phyloP scores from a whole-genome alignment of 257 asterid species.

The Galeopsis tetrahit region DNA sequence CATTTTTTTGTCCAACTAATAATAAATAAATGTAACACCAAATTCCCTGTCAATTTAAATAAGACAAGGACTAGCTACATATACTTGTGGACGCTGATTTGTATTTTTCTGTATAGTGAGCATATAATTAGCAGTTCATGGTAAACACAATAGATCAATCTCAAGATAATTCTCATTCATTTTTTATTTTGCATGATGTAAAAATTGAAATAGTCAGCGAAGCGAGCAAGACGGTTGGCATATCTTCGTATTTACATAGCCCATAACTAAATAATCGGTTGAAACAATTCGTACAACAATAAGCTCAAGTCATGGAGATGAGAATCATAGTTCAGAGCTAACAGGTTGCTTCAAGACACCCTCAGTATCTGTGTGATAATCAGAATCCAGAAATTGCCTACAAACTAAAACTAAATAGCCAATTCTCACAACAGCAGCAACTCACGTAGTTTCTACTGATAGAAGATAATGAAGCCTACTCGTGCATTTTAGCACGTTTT shows the following conservation, averaged over 20 bases:
- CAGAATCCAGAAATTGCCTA: slow-evolving; percentile 7
- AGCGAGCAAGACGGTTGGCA: slow-evolving; percentile 7
- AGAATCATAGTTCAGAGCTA: neutral
- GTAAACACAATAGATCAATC: neutral
- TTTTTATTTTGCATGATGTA: neutral
- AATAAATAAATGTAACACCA: neutral
- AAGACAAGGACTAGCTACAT: neutral
- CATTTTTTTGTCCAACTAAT: neutral
- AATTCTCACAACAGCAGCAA: slow-evolving; percentile 10
- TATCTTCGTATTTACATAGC: slow-evolving; percentile 28
- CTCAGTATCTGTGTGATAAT: neutral
- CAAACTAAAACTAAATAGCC: slow-evolving; percentile 22
- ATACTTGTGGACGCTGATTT: neutral
- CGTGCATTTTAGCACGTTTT: slow-evolving; percentile 59
- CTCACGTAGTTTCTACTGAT: slow-evolving; percentile 24
- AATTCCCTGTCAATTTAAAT: neutral
- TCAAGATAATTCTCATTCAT: neutral
- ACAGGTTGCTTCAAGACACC: neutral
- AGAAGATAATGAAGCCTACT: slow-evolving; percentile 31
- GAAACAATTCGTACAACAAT: slow-evolving; percentile 16
- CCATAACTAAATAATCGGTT: slow-evolving; percentile 20
- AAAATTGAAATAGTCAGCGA: neutral
- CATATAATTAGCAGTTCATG: neutral
- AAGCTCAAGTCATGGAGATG: neutral
- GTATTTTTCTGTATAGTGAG: neutral